phyloP scores from a whole-genome alignment of 2,329 filamentous ascomycete genomes.

The Fusarium xyrophilum region DNA sequence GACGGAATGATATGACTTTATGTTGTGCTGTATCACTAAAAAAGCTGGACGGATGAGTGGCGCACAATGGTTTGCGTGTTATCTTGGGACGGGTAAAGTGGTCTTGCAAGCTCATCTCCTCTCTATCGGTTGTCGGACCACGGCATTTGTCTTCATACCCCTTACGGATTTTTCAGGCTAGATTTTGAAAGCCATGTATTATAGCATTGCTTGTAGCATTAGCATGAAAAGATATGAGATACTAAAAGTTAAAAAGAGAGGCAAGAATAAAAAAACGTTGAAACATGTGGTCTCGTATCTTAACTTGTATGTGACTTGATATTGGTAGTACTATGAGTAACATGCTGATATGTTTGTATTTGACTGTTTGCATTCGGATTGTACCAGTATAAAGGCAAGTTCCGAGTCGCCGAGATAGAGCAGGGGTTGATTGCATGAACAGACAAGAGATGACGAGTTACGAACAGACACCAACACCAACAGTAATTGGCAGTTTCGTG shows the following conservation, averaged over 20 bases:
- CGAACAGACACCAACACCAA: not conserved
- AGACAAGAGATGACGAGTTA: constrained; percentile 11
- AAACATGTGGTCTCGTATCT: not conserved
- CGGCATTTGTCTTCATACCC: constrained; percentile 42
- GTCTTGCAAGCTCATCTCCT: constrained; percentile 49
- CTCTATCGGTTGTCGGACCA: constrained; percentile 41
- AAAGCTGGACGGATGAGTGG: constrained; percentile 46
- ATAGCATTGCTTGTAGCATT: constrained; percentile 46
- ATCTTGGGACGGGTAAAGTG: constrained; percentile 43
- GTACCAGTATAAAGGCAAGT: not conserved
- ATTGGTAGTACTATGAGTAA: not conserved
- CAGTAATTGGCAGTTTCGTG: too few relatives aligned
- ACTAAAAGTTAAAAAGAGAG: constrained; percentile 24
- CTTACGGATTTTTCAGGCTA: constrained; percentile 42
- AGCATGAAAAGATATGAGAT: constrained; percentile 38
- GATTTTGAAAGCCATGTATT: constrained; percentile 45
- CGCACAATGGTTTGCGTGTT: constrained; percentile 61
- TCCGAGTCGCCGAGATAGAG: constrained; percentile 2
- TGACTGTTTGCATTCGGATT: not conserved
- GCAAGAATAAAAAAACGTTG: constrained; percentile 21
- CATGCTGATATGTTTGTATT: not conserved
- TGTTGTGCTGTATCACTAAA: constrained; percentile 43
- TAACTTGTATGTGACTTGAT: not conserved
- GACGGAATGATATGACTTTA: constrained; percentile 31
- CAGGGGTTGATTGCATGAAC: constrained; percentile 22